phyloP scores from a whole-genome alignment of 2,329 filamentous ascomycete genomes.

The Sarocladiaceae sp. region DNA sequence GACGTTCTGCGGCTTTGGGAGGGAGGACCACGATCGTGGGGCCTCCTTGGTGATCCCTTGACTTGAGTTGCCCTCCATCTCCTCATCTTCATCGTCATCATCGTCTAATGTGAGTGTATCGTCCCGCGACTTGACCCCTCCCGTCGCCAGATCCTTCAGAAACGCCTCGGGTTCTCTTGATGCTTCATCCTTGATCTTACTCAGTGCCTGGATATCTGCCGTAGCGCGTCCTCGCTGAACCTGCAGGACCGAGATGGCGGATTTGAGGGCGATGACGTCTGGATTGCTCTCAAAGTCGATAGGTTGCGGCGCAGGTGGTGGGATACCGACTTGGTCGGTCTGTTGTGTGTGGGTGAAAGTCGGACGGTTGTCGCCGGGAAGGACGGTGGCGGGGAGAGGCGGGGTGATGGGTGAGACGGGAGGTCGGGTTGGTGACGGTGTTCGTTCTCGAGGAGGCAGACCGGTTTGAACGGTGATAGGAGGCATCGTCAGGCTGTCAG shows the following conservation, averaged over 20 bases:
- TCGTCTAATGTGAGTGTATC: conserved; percentile 12
- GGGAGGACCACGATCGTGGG: conserved; percentile 4
- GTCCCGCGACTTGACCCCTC: conserved; percentile 40
- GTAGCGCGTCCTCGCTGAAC: conserved; percentile 74
- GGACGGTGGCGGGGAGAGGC: conserved; percentile 1
- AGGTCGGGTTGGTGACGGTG: conserved; percentile 5
- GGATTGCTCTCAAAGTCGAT: conserved; percentile 62
- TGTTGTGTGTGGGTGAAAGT: conserved; percentile 38
- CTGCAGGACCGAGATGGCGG: conserved; percentile 80
- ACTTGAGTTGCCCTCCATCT: conserved; percentile 13
- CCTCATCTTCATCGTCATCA: conserved; percentile 23
- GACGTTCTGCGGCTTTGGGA: conserved; percentile 61
- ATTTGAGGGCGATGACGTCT: conserved; percentile 80
- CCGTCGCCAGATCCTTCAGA: conserved; percentile 57
- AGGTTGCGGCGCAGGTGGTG: conserved; percentile 43
- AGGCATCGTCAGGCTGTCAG: conserved; percentile 6
- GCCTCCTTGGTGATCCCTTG: conserved; percentile 15
- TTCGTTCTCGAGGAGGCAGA: neutral
- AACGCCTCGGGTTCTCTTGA: conserved; percentile 67
- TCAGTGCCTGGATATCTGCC: conserved; percentile 66
- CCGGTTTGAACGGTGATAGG: conserved; percentile 11
- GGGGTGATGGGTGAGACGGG: conserved; percentile 11
- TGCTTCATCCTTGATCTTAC: conserved; percentile 64
- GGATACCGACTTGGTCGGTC: conserved; percentile 31
- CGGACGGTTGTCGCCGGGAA: conserved; percentile 4